phyloP scores from a whole-genome alignment of 129 eudicot species.

The Centrapalus pauciflorus region DNA sequence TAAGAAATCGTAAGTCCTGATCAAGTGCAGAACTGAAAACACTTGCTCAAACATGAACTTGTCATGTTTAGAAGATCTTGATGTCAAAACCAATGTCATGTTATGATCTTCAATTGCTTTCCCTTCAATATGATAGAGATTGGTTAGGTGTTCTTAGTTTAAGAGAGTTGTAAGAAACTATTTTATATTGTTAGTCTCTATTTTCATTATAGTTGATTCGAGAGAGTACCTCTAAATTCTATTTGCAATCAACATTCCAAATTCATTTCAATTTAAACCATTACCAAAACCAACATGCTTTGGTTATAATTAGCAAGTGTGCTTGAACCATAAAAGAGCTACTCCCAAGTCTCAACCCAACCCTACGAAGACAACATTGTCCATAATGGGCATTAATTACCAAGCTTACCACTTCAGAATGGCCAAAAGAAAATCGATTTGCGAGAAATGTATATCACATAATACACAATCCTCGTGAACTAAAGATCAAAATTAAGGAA shows the following conservation, averaged over 20 bases:
- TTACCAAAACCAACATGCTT: not conserved
- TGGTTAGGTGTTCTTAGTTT: not conserved
- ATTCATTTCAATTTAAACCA: slow-evolving; percentile 5
- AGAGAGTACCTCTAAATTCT: not conserved
- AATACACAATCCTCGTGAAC: slow-evolving; percentile 7
- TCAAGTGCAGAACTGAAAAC: not conserved
- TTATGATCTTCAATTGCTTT: not conserved
- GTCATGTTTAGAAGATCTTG: not conserved
- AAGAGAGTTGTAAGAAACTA: not conserved
- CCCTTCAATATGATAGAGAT: not conserved
- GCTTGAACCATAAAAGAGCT: not conserved
- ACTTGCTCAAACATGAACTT: not conserved
- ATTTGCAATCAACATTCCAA: not conserved
- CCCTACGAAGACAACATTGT: not conserved
- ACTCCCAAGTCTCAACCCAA: not conserved
- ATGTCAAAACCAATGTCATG: not conserved
- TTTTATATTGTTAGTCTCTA: not conserved
- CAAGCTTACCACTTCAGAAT: not conserved
- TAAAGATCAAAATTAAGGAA: not conserved
- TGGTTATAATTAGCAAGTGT: not conserved
- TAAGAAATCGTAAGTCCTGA: not conserved
- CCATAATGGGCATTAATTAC: not conserved
- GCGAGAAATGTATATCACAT: not conserved
- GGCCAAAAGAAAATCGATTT: not conserved
- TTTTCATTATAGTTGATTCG: not conserved